Percentiles rank a stretch among this genome's conserved stretches.
Conservation (phyloP, 2,329 filamentous ascomycete species). For the Dactylonectria estremocensis region DNA sequence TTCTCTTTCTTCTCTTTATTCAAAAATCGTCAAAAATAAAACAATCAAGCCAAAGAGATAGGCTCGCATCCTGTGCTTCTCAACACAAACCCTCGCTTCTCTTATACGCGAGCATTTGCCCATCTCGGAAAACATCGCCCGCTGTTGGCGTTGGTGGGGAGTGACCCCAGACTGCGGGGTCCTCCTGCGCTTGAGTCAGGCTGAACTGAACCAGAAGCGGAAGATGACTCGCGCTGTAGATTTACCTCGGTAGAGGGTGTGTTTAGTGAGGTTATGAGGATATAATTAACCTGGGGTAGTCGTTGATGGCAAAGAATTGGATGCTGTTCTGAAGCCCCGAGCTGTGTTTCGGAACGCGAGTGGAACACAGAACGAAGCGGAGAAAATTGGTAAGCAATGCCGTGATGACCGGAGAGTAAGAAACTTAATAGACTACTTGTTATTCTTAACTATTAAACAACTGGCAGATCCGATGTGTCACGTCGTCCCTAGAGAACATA, state of each 20-base stretch:
- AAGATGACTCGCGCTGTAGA: background rate
- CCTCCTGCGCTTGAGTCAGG: slow-evolving; percentile 7
- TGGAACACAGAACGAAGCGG: no score
- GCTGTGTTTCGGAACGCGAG: no score
- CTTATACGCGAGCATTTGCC: background rate
- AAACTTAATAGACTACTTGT: background rate
- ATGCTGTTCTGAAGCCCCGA: background rate
- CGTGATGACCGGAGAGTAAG: background rate
- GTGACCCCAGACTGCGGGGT: background rate
- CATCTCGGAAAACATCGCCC: slow-evolving; percentile 10
- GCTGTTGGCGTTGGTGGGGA: background rate
- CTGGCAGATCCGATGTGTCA: background rate
- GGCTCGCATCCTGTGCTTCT: background rate
- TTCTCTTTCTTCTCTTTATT: background rate
- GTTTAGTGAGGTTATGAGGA: background rate
- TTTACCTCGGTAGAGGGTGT: background rate
- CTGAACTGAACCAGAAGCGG: background rate
- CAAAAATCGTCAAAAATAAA: no score
- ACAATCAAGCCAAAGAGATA: no score
- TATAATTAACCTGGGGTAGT: background rate
- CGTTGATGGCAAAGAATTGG: background rate
- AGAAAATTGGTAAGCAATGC: background rate
- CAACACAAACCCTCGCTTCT: background rate
- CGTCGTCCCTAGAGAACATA: slow-evolving; percentile 1
- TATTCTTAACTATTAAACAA: background rate